Percentiles rank a stretch among this genome's conserved stretches.
These are phyloP conservation scores for Kluyveromyces nonfermentans DNA, from an alignment of 805 yeast genomes.

Conservation along the genomic window DNA sequence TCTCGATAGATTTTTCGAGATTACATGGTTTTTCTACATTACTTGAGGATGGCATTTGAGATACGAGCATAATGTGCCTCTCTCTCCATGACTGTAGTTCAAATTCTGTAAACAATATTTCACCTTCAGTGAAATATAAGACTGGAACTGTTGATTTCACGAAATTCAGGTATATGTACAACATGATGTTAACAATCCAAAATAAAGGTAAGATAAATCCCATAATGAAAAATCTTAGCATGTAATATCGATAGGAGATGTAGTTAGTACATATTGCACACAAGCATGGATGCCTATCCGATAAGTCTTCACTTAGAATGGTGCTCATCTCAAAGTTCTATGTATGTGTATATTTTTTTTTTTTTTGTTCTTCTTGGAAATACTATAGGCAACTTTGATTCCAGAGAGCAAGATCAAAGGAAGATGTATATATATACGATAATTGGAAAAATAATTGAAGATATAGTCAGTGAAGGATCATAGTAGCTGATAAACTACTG, in stretches of 20 bases:
- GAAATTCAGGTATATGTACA: constrained; percentile 16
- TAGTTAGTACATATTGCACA: constrained; percentile 17
- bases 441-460: too few relatives aligned
- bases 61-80: not conserved
- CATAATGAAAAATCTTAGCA: constrained; percentile 12
- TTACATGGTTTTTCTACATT: not conserved
- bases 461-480: too few relatives aligned
- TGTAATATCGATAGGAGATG: not conserved
- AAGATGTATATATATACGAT: too few relatives aligned
- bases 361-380: too few relatives aligned
- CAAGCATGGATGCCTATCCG: constrained; percentile 11
- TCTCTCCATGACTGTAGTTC: constrained; percentile 2
- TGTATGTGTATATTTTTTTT: too few relatives aligned
- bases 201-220: constrained; percentile 20
- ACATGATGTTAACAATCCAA: constrained; percentile 13
- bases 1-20: not conserved
- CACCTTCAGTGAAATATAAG: not conserved
- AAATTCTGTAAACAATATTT: not conserved
- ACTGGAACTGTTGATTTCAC: constrained; percentile 2
- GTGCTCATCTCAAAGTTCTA: not conserved
- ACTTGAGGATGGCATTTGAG: not conserved
- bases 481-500: not conserved
- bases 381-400: too few relatives aligned
- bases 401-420: too few relatives aligned
- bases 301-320: constrained; percentile 6